Evolutionary conservation across 805 yeast species (phyloP).

Genomic region (Candida hispaniensis): DNA sequence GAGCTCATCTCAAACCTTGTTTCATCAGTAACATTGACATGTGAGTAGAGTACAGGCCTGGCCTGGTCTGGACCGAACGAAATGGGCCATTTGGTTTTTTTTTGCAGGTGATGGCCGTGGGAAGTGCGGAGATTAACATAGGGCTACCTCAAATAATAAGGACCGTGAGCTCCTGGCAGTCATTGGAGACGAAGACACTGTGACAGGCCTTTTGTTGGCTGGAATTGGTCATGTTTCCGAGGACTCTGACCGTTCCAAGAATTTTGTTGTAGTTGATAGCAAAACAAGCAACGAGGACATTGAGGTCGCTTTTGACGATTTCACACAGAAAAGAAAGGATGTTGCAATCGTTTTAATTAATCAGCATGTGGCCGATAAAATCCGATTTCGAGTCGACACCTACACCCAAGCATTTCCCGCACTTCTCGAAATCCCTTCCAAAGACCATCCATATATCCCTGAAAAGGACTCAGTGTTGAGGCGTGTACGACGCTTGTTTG

Average conservation of each 20-base stretch:
- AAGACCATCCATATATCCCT: conserved; percentile 96
- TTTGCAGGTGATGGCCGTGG: too few species aligned
- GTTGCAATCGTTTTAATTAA: conserved; percentile 88
- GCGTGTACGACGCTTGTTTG: conserved; percentile 89
- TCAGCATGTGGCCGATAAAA: conserved; percentile 88
- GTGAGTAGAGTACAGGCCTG: too few species aligned
- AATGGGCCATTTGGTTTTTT: too few species aligned
- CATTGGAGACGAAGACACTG: conserved; percentile 95
- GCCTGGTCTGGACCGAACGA: too few species aligned
- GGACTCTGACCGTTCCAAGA: conserved; percentile 47
- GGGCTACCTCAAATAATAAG: conserved; percentile 16
- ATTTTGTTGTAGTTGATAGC: conserved; percentile 74
- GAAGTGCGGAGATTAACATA: conserved; percentile 2
- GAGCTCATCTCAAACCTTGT: too few species aligned
- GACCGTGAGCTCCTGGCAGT: conserved; percentile 83
- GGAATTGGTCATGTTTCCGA: conserved; percentile 80
- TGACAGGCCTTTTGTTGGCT: conserved; percentile 89
- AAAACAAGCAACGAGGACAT: conserved; percentile 70
- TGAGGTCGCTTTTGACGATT: conserved; percentile 61
- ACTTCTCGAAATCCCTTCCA: conserved; percentile 89
- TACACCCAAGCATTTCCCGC: conserved; percentile 93
- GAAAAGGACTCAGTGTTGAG: conserved; percentile 93
- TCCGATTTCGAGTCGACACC: conserved; percentile 69
- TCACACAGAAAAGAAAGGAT: conserved; percentile 68
- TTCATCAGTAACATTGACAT: too few species aligned